phyloP scores from a whole-genome alignment of 2,329 filamentous ascomycete species.

The Diaporthe aspalathi region DNA sequence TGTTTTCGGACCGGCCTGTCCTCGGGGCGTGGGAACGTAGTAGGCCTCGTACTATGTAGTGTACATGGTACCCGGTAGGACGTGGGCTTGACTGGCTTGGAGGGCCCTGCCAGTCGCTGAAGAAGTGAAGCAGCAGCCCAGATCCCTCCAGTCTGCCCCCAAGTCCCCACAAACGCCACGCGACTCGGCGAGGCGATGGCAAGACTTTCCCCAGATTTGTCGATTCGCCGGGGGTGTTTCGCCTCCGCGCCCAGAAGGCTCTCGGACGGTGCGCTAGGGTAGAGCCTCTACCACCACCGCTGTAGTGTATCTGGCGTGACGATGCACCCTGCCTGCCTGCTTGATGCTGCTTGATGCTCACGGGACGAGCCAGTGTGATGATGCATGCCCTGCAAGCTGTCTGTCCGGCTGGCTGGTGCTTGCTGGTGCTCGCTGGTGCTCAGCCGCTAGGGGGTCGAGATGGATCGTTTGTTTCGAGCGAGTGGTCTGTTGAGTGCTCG shows the following conservation, averaged over 20 bases:
- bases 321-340: neutral
- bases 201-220: slow-evolving; percentile 15
- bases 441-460: neutral
- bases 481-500: neutral
- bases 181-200: slow-evolving; percentile 28
- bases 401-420: no score
- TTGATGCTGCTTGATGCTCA: neutral
- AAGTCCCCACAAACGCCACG: slow-evolving; percentile 26
- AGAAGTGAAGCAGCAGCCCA: slow-evolving; percentile 7
- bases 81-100: neutral
- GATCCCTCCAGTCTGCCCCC: neutral
- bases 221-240: neutral
- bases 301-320: neutral
- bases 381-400: neutral
- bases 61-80: no score
- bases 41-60: neutral
- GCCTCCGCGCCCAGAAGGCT: neutral
- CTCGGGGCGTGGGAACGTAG: slow-evolving; percentile 13
- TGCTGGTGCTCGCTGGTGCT: neutral
- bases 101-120: neutral
- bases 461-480: slow-evolving; percentile 4
- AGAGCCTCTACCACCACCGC: neutral
- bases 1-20: slow-evolving; percentile 22
- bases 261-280: slow-evolving; percentile 14
- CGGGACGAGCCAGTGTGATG: neutral